Percentiles rank a stretch among this genome's conserved stretches.
These are phyloP conservation scores for Fonsecaea pedrosoi DNA, from an alignment of 2,329 filamentous ascomycete genomes.

Conservation along the genomic window DNA sequence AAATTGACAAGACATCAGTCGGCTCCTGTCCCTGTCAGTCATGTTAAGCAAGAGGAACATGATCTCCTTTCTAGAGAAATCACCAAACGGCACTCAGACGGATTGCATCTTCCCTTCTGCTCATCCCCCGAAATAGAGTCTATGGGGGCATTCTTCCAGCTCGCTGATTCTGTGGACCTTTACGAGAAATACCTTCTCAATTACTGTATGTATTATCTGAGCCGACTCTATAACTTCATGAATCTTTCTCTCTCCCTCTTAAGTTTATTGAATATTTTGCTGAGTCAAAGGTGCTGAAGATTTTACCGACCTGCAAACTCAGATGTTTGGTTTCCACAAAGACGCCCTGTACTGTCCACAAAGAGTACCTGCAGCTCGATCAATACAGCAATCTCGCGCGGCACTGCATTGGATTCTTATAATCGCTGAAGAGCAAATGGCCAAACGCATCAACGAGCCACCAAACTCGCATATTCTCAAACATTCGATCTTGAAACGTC, in stretches of 20 bases:
- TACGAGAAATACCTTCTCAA: conserved; percentile 22
- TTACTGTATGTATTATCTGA: conserved; percentile 7
- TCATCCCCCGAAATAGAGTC: conserved; percentile 5
- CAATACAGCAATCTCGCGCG: conserved; percentile 16
- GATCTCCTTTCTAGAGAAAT: not conserved
- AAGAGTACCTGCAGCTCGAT: conserved; percentile 16
- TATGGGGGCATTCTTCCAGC: conserved; percentile 13
- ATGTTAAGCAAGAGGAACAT: not conserved
- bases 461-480: conserved; percentile 10
- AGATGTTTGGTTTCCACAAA: conserved; percentile 20
- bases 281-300: conserved; percentile 8
- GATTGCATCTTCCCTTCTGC: not conserved
- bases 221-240: not conserved
- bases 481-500: conserved; percentile 15
- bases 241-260: not conserved
- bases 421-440: conserved; percentile 19
- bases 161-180: conserved; percentile 10
- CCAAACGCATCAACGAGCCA: conserved; percentile 1
- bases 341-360: conserved; percentile 18
- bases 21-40: not conserved
- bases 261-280: not conserved
- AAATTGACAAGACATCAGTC: conserved; percentile 4
- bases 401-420: conserved; percentile 23
- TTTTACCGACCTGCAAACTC: conserved; percentile 15
- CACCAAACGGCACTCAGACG: conserved; percentile 2